phyloP scores from a whole-genome alignment of 768 basidiomycete genomes.

The Gautieria morchelliformis region DNA sequence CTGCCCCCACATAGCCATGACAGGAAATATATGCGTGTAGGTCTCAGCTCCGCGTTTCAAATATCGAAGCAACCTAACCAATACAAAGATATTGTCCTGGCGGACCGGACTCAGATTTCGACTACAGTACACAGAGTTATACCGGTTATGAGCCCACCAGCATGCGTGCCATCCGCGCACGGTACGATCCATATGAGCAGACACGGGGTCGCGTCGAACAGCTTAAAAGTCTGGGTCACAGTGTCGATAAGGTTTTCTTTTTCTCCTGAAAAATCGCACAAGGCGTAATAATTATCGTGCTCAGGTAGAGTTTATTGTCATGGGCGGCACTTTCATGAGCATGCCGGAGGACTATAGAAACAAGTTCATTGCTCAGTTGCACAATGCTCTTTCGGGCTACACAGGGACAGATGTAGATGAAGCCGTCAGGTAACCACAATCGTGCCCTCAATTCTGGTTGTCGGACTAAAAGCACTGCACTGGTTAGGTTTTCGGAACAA shows the following conservation, averaged over 20 bases:
- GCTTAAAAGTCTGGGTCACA: constrained; percentile 90
- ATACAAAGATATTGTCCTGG: constrained; percentile 83
- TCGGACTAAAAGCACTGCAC: not conserved
- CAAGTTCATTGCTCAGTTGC: constrained; percentile 90
- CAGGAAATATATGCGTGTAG: constrained; percentile 98
- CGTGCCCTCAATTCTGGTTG: not conserved
- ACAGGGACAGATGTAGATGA: constrained; percentile 92
- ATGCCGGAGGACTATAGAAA: constrained; percentile 95
- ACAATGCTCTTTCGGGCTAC: constrained; percentile 93
- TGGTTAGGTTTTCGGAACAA: constrained; percentile 84
- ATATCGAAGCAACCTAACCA: not conserved
- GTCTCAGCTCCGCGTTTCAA: constrained; percentile 18
- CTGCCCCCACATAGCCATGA: constrained; percentile 99
- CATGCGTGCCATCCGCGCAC: constrained; percentile 96
- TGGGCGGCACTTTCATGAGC: constrained; percentile 99
- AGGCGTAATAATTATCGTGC: not conserved
- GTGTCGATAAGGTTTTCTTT: constrained; percentile 72
- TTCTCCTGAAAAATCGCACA: not conserved
- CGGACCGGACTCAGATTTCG: constrained; percentile 98
- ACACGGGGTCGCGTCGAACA: constrained; percentile 93
- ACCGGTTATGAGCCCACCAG: constrained; percentile 96
- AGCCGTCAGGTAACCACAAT: constrained; percentile 60
- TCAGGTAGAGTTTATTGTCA: constrained; percentile 84
- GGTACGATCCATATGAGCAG: constrained; percentile 97
- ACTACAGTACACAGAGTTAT: constrained; percentile 96